A percentile compares a stretch with the other conserved stretches of the same genome.
phyloP scores from a whole-genome alignment of 2,329 filamentous ascomycete species.

The Ophiocordyceps camponoti-floridani region DNA sequence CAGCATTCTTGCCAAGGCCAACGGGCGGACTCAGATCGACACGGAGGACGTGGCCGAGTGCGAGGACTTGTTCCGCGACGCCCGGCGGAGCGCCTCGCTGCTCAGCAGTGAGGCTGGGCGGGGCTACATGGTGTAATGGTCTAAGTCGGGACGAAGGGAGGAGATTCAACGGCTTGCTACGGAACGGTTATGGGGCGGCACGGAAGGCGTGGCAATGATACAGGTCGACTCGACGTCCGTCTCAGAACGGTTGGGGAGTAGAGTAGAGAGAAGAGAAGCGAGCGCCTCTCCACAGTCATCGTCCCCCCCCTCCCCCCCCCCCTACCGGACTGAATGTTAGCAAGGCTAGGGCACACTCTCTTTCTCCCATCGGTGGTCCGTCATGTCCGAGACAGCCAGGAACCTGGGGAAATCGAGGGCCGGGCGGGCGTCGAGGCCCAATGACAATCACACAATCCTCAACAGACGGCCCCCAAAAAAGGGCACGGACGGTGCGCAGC shows the following conservation, averaged over 20 bases:
- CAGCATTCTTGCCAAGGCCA: constrained; percentile 75
- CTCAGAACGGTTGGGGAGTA: not conserved
- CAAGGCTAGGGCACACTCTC: not conserved
- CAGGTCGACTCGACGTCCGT: not conserved
- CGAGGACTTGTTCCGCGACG: constrained; percentile 71
- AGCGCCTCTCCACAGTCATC: not conserved
- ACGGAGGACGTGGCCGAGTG: constrained; percentile 63
- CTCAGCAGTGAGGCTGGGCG: constrained; percentile 43
- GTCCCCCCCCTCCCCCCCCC: not conserved
- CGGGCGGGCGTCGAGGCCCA: not conserved
- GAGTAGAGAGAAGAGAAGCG: not conserved
- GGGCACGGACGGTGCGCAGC: not conserved
- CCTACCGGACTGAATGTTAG: not conserved
- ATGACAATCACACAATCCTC: constrained; percentile 1
- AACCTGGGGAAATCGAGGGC: constrained; percentile 3
- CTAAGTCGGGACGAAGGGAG: too few relatives aligned
- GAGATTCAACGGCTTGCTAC: too few relatives aligned
- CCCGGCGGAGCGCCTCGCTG: constrained; percentile 56
- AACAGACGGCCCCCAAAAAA: not conserved
- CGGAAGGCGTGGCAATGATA: constrained; percentile 1
- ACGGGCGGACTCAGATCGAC: constrained; percentile 60
- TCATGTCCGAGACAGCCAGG: constrained; percentile 5
- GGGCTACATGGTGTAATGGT: constrained; percentile 41
- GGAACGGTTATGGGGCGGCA: not conserved
- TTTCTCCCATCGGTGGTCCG: constrained; percentile 1